These are phyloP conservation scores for Euptelea pleiosperma DNA, from an alignment of 164 flowering plant genomes.

Conservation along the genomic window DNA sequence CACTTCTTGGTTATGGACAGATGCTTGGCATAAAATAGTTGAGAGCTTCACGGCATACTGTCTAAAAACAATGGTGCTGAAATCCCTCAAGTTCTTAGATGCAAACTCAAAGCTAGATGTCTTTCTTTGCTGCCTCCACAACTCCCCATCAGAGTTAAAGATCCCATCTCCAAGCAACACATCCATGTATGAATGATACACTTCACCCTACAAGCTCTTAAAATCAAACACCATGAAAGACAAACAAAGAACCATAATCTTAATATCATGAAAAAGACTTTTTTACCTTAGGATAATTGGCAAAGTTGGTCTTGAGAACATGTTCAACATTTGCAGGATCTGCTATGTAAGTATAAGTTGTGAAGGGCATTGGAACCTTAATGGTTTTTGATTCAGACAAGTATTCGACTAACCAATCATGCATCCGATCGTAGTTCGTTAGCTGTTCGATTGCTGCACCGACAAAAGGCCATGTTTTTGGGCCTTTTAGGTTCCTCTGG, in stretches of 20 bases:
- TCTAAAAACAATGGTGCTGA: constrained; percentile 79
- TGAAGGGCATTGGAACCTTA: constrained; percentile 83
- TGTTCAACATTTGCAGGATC: constrained; percentile 89
- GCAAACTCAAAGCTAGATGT: constrained; percentile 97
- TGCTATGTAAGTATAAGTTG: constrained; percentile 83
- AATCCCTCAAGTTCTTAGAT: constrained; percentile 87
- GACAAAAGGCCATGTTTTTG: constrained; percentile 89
- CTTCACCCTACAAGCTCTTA: constrained; percentile 48
- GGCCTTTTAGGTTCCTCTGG: constrained; percentile 69
- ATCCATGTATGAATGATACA: constrained; percentile 93
- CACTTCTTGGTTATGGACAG: constrained; percentile 38
- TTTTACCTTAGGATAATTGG: constrained; percentile 85
- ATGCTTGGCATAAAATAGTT: constrained; percentile 52
- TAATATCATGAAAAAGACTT: too few relatives aligned
- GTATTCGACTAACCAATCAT: constrained; percentile 81
- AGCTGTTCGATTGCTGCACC: constrained; percentile 90
- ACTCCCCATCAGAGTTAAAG: constrained; percentile 91
- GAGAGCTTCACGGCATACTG: constrained; percentile 79
- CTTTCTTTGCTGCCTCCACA: constrained; percentile 85
- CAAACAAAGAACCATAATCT: too few relatives aligned
- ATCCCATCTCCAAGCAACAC: constrained; percentile 92
- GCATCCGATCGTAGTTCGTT: constrained; percentile 75
- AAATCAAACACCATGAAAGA: background rate
- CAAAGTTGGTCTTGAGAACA: constrained; percentile 80
- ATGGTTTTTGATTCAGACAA: constrained; percentile 52